Percentiles rank a stretch among this genome's conserved stretches.
phyloP scores from a whole-genome alignment of 148 eudicot species.

The Heliosperma pusillum region DNA sequence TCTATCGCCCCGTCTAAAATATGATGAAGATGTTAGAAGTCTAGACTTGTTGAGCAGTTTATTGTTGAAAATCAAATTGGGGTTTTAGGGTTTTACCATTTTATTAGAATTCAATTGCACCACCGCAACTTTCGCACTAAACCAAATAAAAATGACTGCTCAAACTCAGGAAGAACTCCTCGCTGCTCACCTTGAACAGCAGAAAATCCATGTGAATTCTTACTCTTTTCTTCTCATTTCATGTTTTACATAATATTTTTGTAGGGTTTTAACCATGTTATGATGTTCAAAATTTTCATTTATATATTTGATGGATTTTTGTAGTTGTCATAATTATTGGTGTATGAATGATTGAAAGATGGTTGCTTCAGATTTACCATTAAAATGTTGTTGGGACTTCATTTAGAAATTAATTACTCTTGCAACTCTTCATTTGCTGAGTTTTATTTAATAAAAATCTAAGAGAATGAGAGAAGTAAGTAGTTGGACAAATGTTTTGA shows the following conservation, averaged over 20 bases:
- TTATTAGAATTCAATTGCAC: conserved; percentile 10
- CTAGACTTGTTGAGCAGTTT: too few species aligned
- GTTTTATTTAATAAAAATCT: too few species aligned
- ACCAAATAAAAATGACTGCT: conserved; percentile 50
- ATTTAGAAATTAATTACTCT: too few species aligned
- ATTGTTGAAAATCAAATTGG: not conserved
- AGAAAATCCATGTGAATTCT: conserved; percentile 46
- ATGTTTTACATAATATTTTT: not conserved
- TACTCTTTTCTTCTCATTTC: not conserved
- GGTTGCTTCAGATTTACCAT: too few species aligned
- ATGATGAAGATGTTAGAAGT: too few species aligned
- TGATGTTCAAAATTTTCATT: not conserved
- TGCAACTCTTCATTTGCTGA: too few species aligned
- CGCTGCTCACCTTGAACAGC: conserved; percentile 62
- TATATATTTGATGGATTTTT: not conserved
- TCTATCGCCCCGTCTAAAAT: too few species aligned
- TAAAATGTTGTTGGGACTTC: too few species aligned
- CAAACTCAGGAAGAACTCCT: conserved; percentile 71
- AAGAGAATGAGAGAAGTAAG: too few species aligned
- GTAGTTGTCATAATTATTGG: too few species aligned
- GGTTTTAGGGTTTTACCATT: conserved; percentile 36
- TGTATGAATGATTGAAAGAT: not conserved
- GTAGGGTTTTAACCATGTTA: not conserved
- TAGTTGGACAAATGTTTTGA: too few species aligned
- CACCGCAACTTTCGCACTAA: not conserved